phyloP scores from a whole-genome alignment of 306 rosid genomes.

The Mucuna pruriens region DNA sequence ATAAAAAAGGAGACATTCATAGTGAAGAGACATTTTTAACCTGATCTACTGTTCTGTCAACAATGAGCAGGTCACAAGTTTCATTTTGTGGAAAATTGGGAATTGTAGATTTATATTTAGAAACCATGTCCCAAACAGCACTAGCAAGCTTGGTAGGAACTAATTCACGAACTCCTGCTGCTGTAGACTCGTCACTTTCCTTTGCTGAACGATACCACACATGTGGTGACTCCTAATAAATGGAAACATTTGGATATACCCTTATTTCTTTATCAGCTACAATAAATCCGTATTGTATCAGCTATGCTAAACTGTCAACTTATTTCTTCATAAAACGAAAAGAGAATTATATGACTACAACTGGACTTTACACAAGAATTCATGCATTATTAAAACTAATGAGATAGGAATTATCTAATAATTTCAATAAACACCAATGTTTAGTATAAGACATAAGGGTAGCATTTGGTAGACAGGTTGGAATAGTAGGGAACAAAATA shows the following conservation, averaged over 20 bases:
- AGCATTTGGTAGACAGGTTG: background rate
- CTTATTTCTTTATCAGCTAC: slow-evolving; percentile 12
- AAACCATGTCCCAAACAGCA: slow-evolving; percentile 73
- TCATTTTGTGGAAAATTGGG: slow-evolving; percentile 82
- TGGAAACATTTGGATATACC: slow-evolving; percentile 22
- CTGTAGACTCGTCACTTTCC: slow-evolving; percentile 54
- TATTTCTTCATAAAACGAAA: slow-evolving; percentile 16
- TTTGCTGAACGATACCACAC: slow-evolving; percentile 72
- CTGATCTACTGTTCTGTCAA: slow-evolving; percentile 94
- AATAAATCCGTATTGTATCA: background rate
- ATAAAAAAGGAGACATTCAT: slow-evolving; percentile 26
- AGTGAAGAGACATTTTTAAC: slow-evolving; percentile 48
- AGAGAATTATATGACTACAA: slow-evolving; percentile 17
- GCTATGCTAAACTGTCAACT: background rate
- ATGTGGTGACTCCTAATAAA: slow-evolving; percentile 73
- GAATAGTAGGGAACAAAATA: background rate
- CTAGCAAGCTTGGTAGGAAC: slow-evolving; percentile 77
- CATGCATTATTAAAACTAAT: slow-evolving; percentile 5
- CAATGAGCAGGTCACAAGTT: slow-evolving; percentile 90
- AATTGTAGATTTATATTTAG: slow-evolving; percentile 77
- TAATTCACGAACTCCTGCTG: slow-evolving; percentile 53
- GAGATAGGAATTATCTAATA: slow-evolving; percentile 7
- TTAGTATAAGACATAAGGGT: background rate
- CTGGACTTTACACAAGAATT: slow-evolving; percentile 1
- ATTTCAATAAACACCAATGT: background rate